Evolutionary conservation across 257 asterid genomes (phyloP).

Genomic region (Nicotiana benthamiana): DNA sequence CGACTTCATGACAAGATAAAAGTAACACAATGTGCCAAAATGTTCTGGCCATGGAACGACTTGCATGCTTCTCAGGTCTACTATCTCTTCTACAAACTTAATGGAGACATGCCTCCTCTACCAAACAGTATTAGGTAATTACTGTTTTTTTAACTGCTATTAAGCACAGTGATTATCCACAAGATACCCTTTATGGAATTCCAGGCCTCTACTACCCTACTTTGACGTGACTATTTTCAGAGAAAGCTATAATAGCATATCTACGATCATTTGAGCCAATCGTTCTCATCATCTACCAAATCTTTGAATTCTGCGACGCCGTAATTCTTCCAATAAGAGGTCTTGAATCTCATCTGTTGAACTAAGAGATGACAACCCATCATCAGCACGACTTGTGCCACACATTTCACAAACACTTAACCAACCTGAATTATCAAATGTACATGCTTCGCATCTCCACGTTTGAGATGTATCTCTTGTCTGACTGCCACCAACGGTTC

Average conservation of each 20-base stretch:
- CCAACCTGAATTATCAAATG: slow-evolving; percentile 54
- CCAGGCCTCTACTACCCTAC: neutral
- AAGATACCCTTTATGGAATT: neutral
- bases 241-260: neutral
- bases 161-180: neutral
- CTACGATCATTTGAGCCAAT: neutral
- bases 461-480: slow-evolving; percentile 15
- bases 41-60: neutral
- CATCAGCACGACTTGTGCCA: slow-evolving; percentile 31
- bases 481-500: slow-evolving; percentile 29
- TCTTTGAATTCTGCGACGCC: slow-evolving; percentile 59
- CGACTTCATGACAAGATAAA: neutral
- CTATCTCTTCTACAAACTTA: neutral
- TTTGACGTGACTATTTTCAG: neutral
- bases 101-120: neutral
- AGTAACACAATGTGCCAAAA: neutral
- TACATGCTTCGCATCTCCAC: slow-evolving; percentile 82
- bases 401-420: slow-evolving; percentile 61
- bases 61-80: neutral
- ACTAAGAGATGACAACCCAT: neutral
- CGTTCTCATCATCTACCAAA: slow-evolving; percentile 29
- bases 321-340: slow-evolving; percentile 47
- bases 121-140: neutral
- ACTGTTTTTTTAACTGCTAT: neutral
- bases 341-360: slow-evolving; percentile 13